Evolutionary conservation across 2,329 filamentous ascomycete species (phyloP).

Genomic region (Verticillium nubilum): DNA sequence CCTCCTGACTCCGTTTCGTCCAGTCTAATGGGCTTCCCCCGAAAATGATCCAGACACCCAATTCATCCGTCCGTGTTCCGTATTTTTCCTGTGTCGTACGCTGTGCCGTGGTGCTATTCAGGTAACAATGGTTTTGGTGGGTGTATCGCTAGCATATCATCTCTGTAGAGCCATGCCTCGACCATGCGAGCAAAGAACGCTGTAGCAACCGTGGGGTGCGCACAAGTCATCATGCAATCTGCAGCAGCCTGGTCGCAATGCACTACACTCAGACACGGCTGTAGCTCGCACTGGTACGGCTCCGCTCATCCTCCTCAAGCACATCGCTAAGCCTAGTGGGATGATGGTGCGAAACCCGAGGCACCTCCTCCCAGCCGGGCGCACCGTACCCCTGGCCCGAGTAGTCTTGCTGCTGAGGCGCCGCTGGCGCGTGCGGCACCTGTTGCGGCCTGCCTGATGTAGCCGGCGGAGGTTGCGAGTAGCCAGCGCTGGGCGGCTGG

Average conservation of each 20-base stretch:
- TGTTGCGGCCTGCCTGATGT: constrained; percentile 27
- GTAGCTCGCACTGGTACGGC: constrained; percentile 66
- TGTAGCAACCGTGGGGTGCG: not conserved
- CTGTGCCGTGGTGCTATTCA: not conserved
- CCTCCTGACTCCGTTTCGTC: not conserved
- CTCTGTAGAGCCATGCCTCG: not conserved
- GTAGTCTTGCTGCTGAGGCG: constrained; percentile 49
- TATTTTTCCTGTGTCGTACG: not conserved
- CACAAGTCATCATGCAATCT: not conserved
- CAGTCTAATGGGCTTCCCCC: not conserved
- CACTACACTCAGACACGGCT: constrained; percentile 31
- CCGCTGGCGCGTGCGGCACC: constrained; percentile 9
- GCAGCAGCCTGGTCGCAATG: not conserved
- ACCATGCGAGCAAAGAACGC: not conserved
- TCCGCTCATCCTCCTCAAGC: constrained; percentile 76
- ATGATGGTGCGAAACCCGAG: constrained; percentile 67
- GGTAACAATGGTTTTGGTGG: not conserved
- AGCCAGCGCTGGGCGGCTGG: constrained; percentile 25
- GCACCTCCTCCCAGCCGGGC: constrained; percentile 70
- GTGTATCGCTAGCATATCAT: not conserved
- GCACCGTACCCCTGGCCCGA: constrained; percentile 60
- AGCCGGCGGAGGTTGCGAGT: constrained; percentile 21
- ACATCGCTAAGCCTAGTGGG: constrained; percentile 86
- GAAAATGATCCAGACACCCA: not conserved
- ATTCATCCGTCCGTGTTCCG: not conserved